Percentiles rank a stretch among this genome's conserved stretches.
Evolutionary conservation across 352 stramenopile species (phyloP).

Genomic region (Phytophthora citricola): DNA sequence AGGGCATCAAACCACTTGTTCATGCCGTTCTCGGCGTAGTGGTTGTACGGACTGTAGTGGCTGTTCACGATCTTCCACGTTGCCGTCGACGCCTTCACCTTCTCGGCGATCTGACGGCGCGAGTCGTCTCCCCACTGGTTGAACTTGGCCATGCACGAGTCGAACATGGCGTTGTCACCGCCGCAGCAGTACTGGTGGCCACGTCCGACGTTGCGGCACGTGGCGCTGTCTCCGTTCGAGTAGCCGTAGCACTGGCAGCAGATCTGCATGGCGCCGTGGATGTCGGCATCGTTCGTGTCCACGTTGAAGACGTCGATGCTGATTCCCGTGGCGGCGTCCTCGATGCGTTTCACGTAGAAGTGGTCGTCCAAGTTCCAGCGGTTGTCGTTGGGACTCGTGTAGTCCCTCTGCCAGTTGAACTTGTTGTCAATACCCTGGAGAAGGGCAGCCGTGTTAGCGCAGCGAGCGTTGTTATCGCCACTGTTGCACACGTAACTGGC

Average conservation of each 20-base stretch:
- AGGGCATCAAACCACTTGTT: conserved; percentile 31
- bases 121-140: conserved; percentile 19
- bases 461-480: conserved; percentile 17
- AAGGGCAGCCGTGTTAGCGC: conserved; percentile 6
- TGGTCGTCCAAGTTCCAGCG: conserved; percentile 16
- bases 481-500: conserved; percentile 23
- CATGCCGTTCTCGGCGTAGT: conserved; percentile 27
- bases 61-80: conserved; percentile 34
- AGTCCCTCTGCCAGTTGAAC: conserved; percentile 17
- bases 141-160: conserved; percentile 21
- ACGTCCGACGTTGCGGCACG: conserved; percentile 4
- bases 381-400: conserved; percentile 19
- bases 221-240: conserved; percentile 16
- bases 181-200: conserved; percentile 21
- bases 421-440: conserved; percentile 23
- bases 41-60: conserved; percentile 24
- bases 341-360: conserved; percentile 12
- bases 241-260: conserved; percentile 32
- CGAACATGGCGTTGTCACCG: conserved; percentile 22
- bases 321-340: conserved; percentile 6
- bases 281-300: conserved; percentile 22
- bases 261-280: conserved; percentile 13
- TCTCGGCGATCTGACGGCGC: conserved; percentile 13
- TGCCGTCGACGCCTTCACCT: conserved; percentile 26
- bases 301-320: conserved; percentile 28